Evolutionary conservation across 2,329 filamentous ascomycete genomes (phyloP).

Genomic region (Fusarium sp.): DNA sequence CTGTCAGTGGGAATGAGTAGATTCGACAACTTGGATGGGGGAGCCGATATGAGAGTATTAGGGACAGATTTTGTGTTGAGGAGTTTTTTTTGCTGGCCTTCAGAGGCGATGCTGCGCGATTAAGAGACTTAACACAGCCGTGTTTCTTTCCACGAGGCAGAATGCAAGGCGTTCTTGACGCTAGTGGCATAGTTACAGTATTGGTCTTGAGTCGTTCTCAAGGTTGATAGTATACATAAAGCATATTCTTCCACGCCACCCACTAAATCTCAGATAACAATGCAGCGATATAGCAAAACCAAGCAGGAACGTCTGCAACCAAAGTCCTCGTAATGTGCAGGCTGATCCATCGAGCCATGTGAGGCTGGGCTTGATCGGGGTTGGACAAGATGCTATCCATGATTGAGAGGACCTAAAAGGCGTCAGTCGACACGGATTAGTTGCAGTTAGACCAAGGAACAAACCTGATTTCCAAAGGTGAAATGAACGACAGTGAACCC

Average conservation of each 20-base stretch:
- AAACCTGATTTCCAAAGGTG: not conserved
- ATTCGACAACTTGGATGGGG: not conserved
- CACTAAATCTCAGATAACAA: not conserved
- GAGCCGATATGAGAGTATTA: not conserved
- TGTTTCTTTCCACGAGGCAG: not conserved
- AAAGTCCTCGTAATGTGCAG: not conserved
- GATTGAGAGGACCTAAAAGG: not conserved
- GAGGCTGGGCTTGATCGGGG: not conserved
- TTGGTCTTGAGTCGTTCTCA: not conserved
- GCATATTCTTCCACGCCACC: not conserved
- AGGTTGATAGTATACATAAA: not conserved
- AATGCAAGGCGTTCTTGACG: not conserved
- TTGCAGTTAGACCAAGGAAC: not conserved
- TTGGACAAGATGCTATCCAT: constrained; percentile 4
- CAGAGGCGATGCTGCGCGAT: not conserved
- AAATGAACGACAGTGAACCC: not conserved
- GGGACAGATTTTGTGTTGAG: not conserved
- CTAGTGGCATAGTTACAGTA: not conserved
- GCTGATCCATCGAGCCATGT: constrained; percentile 1
- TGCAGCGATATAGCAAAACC: not conserved
- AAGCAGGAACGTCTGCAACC: constrained; percentile 1
- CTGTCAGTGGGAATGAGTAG: not conserved
- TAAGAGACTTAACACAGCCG: not conserved
- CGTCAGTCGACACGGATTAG: not conserved
- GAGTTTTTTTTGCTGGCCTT: not conserved